Evolutionary conservation across 331 rosid genomes (phyloP).

Genomic region (Cydonia oblonga): DNA sequence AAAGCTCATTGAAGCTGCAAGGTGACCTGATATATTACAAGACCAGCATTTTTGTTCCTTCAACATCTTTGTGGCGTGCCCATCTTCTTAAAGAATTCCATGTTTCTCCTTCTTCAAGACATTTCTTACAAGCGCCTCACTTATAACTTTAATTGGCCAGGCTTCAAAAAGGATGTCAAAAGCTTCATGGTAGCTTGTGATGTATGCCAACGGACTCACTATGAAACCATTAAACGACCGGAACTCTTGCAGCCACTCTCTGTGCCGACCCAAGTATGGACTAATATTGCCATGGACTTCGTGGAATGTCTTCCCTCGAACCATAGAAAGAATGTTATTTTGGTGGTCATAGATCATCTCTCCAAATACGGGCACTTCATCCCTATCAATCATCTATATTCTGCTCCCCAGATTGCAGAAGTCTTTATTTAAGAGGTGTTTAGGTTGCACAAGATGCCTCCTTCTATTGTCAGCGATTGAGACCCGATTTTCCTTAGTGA

Average conservation of each 20-base stretch:
- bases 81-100: no score
- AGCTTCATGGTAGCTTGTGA: no score
- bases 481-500: not conserved
- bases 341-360: not conserved
- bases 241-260: not conserved
- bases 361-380: not conserved
- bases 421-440: not conserved
- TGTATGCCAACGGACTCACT: no score
- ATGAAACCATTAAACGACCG: not conserved
- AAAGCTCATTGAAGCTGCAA: no score
- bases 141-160: no score
- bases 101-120: no score
- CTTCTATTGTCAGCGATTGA: not conserved
- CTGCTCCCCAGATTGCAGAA: no score
- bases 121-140: no score
- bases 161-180: no score
- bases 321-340: not conserved
- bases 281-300: not conserved
- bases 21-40: no score
- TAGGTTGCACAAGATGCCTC: not conserved
- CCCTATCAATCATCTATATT: not conserved
- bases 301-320: not conserved
- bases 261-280: not conserved
- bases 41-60: no score
- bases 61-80: no score